These are phyloP conservation scores for Fusarium cicatricum DNA, from an alignment of 2,329 filamentous ascomycete genomes.

Conservation along the genomic window DNA sequence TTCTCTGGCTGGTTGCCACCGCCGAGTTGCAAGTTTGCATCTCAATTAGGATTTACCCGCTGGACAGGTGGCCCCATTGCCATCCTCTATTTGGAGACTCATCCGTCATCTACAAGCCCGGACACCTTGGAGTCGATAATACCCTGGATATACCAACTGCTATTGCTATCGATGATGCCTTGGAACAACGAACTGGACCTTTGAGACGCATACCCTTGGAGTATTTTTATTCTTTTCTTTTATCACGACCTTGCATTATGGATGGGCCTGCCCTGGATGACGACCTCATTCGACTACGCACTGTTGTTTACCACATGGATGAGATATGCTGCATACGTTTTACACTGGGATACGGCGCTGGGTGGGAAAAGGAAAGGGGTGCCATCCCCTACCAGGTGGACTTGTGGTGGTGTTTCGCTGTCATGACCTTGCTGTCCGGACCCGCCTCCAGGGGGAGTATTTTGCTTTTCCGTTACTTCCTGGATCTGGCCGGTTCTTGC, in stretches of 20 bases:
- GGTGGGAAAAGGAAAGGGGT: slow-evolving; percentile 43
- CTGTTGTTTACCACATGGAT: slow-evolving; percentile 42
- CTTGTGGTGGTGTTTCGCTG: slow-evolving; percentile 38
- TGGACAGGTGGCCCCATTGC: slow-evolving; percentile 37
- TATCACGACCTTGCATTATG: slow-evolving; percentile 42
- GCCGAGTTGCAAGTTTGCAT: slow-evolving; percentile 44
- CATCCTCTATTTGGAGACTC: slow-evolving; percentile 32
- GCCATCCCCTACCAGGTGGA: slow-evolving; percentile 33
- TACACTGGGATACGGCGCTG: slow-evolving; percentile 43
- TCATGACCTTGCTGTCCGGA: slow-evolving; percentile 48
- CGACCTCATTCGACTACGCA: slow-evolving; percentile 39
- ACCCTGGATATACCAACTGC: slow-evolving; percentile 37
- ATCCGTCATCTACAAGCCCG: slow-evolving; percentile 29
- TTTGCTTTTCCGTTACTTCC: slow-evolving; percentile 41
- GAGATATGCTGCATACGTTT: slow-evolving; percentile 48
- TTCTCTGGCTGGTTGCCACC: slow-evolving; percentile 37
- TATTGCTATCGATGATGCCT: slow-evolving; percentile 39
- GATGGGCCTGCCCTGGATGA: slow-evolving; percentile 39
- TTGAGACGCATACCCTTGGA: slow-evolving; percentile 33
- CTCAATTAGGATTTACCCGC: slow-evolving; percentile 32
- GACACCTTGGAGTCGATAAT: slow-evolving; percentile 36
- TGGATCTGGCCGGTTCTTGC: slow-evolving; percentile 42
- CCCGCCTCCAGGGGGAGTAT: slow-evolving; percentile 42
- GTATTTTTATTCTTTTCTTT: slow-evolving; percentile 35
- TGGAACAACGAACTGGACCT: slow-evolving; percentile 33